Evolutionary conservation across 805 yeast genomes (phyloP), one percentile per base, ranked within the genome.

Genomic region (Yamadazyma akitaensis): DNA sequence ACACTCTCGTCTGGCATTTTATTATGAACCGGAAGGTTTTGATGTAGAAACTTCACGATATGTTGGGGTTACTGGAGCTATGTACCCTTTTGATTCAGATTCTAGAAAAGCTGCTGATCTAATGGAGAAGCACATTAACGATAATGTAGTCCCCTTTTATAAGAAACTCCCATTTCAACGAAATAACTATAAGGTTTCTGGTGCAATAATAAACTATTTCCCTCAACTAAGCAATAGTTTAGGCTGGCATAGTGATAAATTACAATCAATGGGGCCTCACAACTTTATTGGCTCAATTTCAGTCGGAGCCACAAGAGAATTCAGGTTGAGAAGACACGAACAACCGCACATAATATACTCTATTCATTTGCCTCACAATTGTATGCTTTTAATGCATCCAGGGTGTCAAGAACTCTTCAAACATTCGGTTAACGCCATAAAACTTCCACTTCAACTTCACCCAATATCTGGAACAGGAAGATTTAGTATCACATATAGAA

Each of bases 341-440:
- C 66, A 65, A 3, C 58, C 61, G 47, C 55, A 33, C 55, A 43
- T 71, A 43, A 58, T 79, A 19, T 70, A 73, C 58, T 65, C 85
- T 25, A 69, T 84, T 1, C 84, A 81, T n/a, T 57, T 84, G 2
- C 85, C 88, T 0, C 90, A 87, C 59, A 87, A 87, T 56, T 74
- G 87, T 8, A 60, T 87, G 33, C 55, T 86, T 2, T 63, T 87
- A 2, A 86, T 87, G 95, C 81, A 83, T 49, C 85, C 88, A 1
- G 89, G 88, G 0, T 82, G 87, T 50, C 96, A 87, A 59, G 96
- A 87, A 52, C 79, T 77, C 42, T 87, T 65, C 59, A 85, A 81
- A 55, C 96, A 88, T 56, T 68, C 81, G 48, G 79, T 87, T 0
- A 65, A 69, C 45, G 64, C 80, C 0, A 58, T 76, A 43, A 59